Conservation (phyloP, 1,139 yeast species). For the Kodamaea sp. region DNA sequence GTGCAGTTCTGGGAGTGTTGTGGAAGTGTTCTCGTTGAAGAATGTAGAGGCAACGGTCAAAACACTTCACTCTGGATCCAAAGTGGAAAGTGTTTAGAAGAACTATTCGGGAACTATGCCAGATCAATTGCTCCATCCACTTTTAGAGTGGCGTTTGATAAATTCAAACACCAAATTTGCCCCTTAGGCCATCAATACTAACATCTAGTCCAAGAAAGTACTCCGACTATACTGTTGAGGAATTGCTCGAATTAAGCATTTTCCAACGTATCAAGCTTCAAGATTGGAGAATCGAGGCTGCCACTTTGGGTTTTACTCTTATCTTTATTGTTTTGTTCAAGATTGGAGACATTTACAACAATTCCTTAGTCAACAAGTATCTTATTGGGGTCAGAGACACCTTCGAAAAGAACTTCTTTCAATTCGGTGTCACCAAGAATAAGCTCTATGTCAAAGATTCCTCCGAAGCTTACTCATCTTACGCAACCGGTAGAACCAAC, state of each 20-base stretch:
- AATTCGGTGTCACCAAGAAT: conserved; percentile 67
- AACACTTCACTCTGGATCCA: no score
- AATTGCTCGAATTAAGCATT: conserved; percentile 51
- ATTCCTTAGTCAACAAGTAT: conserved; percentile 51
- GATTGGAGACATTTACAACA: conserved; percentile 63
- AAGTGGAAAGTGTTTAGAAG: no score
- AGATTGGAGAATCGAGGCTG: conserved; percentile 76
- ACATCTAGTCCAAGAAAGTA: conserved; percentile 23
- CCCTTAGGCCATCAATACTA: no score
- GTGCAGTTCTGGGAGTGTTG: no score
- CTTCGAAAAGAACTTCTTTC: conserved; percentile 70
- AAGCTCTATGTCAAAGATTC: conserved; percentile 64
- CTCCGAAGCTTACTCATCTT: conserved; percentile 68
- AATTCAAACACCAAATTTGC: no score
- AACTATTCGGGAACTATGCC: no score
- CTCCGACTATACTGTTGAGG: conserved; percentile 47
- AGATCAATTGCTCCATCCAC: no score
- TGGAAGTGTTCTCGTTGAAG: no score
- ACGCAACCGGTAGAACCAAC: conserved; percentile 87
- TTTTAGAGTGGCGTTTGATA: no score
- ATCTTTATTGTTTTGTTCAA: conserved; percentile 48
- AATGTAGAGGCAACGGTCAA: no score
- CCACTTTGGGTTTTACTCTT: conserved; percentile 53
- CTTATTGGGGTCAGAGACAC: conserved; percentile 45
- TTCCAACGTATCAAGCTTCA: conserved; percentile 51